Base-by-base conservation (phyloP, 345 rosid genomes). In the Erucastrum elatum region DNA sequence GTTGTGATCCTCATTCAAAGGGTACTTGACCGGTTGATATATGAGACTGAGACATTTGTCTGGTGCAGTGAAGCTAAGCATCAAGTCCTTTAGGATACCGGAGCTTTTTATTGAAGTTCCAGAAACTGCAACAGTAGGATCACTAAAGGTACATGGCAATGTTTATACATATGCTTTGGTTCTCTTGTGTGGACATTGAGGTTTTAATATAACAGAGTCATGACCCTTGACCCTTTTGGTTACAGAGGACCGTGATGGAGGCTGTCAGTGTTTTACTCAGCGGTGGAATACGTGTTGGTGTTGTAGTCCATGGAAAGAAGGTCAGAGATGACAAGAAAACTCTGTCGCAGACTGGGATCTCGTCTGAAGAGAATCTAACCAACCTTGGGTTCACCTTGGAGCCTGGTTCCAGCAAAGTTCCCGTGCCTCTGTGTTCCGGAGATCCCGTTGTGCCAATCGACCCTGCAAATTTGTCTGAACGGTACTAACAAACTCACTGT, bases 91-190 rank as follows among this genome's bases (percentile, higher is more conserved):
- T 80, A 90, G 82, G 84, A 82, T 95, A 60, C 99, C 98, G 2
- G 98, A 95, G 87, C 94, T 93, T 77, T 87, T 86, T 34, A 83
- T 95, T 58, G 97, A 93, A 85, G 90, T 93, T 67, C 93, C 98
- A 56, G 93, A 93, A 88, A 88, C 81, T 69, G 87, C 90, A 46
- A 91, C 98, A 8, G 86, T 93, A 66, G 94, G 84, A 41, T 82
- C 84, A 56, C 69, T 82, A 26, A 82, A 82, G 84, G 84, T 82
- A 68, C 74, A 59, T 56, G 41, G 21, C 70, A 35, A 31, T 70
- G 21, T 62, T 6, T 39, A n/a, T n/a, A n/a, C n/a, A n/a, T n/a
- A n/a, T n/a, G n/a, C n/a, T n/a, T n/a, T n/a, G n/a, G 66, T 44
- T 75, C 66, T 26, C 75, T n/a, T 69, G 62, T 53, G 60, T 55